Conservation (phyloP, 345 rosid genomes). For the Lepidium didymum region DNA sequence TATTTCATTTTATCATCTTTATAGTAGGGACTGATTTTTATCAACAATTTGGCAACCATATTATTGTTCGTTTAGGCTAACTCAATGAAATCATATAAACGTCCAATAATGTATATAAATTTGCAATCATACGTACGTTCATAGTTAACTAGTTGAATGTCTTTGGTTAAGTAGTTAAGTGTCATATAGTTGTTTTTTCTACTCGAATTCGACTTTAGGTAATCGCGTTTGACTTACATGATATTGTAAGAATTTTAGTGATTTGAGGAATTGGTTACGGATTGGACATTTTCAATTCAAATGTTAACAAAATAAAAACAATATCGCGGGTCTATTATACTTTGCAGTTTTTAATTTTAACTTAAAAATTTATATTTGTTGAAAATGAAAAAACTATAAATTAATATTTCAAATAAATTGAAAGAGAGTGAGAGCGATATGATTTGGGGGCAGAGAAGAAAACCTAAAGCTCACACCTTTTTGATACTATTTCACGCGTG, state of each 20-base stretch:
- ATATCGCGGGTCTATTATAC: neutral
- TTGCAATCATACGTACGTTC: neutral
- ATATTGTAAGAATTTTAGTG: too few relatives aligned
- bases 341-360: neutral
- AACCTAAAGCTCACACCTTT: conserved; percentile 33
- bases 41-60: neutral
- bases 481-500: conserved; percentile 45
- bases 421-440: conserved; percentile 20
- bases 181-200: too few relatives aligned
- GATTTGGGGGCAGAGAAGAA: conserved; percentile 19
- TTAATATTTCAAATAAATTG: neutral
- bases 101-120: neutral
- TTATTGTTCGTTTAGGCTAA: neutral
- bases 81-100: neutral
- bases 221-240: too few relatives aligned
- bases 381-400: neutral
- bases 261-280: too few relatives aligned
- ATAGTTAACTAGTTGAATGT: too few relatives aligned
- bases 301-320: too few relatives aligned
- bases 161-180: too few relatives aligned
- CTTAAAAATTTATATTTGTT: neutral
- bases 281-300: too few relatives aligned
- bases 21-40: conserved; percentile 21
- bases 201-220: too few relatives aligned
- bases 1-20: neutral